These are phyloP conservation scores for Jaminaea rosea DNA, from an alignment of 1,284 basidiomycete genomes.

Conservation along the genomic window DNA sequence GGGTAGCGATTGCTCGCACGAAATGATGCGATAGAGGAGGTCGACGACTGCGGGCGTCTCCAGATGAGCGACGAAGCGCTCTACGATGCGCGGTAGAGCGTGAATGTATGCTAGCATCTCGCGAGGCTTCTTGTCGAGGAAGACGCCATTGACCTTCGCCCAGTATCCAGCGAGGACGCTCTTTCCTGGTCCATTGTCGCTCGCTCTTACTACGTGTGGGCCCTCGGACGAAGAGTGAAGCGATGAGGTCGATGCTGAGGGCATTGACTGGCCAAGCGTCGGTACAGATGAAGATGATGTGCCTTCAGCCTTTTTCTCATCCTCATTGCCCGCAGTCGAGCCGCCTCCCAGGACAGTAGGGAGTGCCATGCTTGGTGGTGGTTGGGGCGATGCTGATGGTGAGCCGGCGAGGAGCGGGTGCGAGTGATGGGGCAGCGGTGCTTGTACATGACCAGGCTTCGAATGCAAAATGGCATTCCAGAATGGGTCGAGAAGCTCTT, in stretches of 20 bases:
- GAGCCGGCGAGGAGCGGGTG: conserved; percentile 33
- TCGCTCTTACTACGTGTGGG: background rate
- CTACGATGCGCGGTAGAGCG: conserved; percentile 69
- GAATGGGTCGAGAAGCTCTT: conserved; percentile 56
- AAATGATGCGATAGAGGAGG: conserved; percentile 80
- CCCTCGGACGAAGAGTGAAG: conserved; percentile 8
- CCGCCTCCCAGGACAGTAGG: no score
- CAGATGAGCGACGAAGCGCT: conserved; percentile 74
- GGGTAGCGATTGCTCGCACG: conserved; percentile 77
- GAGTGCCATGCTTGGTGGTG: no score
- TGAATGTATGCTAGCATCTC: conserved; percentile 93
- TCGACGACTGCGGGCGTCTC: conserved; percentile 87
- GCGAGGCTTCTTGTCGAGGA: conserved; percentile 75
- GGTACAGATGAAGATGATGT: conserved; percentile 14
- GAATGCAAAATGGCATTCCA: conserved; percentile 85
- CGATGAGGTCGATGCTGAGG: no score
- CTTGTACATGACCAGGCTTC: conserved; percentile 50
- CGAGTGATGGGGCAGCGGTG: conserved; percentile 36
- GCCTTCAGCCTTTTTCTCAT: background rate
- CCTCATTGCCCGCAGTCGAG: background rate
- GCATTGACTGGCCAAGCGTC: no score
- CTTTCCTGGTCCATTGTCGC: conserved; percentile 49
- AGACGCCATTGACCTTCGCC: conserved; percentile 77
- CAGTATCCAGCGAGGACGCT: conserved; percentile 53
- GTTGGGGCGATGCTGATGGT: background rate